Evolutionary conservation across 805 yeast species (phyloP).

Genomic region (Candida maris): DNA sequence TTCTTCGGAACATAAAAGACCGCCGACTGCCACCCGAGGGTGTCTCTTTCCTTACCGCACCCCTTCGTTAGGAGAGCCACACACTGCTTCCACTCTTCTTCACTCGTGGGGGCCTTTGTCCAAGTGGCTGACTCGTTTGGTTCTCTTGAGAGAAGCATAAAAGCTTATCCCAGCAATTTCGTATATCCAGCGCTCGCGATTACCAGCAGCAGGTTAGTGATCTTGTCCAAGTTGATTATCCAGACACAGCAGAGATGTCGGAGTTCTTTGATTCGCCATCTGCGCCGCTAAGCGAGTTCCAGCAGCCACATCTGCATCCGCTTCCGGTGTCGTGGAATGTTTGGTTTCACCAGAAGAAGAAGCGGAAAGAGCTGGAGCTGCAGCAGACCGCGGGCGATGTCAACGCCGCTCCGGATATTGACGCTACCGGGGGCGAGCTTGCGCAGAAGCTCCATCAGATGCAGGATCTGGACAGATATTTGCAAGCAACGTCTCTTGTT

Average conservation of each 20-base stretch:
- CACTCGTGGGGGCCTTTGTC: no score
- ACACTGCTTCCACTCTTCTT: no score
- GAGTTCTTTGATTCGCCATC: constrained; percentile 13
- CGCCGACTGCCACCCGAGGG: no score
- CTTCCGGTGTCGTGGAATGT: constrained; percentile 16
- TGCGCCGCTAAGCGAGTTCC: not conserved
- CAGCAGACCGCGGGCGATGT: not conserved
- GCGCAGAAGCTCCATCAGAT: constrained; percentile 3
- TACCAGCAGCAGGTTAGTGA: no score
- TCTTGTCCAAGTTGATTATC: no score
- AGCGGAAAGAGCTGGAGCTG: constrained; percentile 4
- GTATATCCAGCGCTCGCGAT: no score
- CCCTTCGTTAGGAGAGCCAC: no score
- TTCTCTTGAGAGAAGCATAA: no score
- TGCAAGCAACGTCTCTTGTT: constrained; percentile 44
- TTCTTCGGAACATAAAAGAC: no score
- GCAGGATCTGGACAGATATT: constrained; percentile 39
- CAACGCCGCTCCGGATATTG: not conserved
- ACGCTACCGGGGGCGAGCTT: not conserved
- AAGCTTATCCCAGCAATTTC: no score
- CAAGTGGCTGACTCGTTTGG: no score
- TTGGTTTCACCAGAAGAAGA: constrained; percentile 18
- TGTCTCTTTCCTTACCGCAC: no score
- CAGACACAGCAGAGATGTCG: constrained; percentile 11
- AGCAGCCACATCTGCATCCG: constrained; percentile 8